Percentiles rank a stretch among this genome's conserved stretches.
phyloP scores from a whole-genome alignment of 2,329 filamentous ascomycete genomes.

The Xylaria hypoxylon region DNA sequence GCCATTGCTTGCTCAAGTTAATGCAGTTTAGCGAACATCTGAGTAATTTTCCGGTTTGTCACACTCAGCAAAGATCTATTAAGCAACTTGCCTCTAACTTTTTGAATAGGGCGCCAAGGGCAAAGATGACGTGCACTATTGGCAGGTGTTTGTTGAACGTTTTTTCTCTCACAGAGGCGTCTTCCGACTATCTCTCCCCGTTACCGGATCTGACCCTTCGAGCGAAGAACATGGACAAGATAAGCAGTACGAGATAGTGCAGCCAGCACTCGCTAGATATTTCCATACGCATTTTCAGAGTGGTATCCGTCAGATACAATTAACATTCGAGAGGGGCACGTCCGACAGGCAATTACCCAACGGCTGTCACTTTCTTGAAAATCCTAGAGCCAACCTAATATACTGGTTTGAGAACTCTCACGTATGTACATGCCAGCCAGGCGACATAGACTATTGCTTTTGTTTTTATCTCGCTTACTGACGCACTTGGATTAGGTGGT shows the following conservation, averaged over 20 bases:
- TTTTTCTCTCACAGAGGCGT: slow-evolving; percentile 85
- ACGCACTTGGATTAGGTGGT: slow-evolving; percentile 67
- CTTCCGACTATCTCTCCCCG: slow-evolving; percentile 77
- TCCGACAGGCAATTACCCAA: slow-evolving; percentile 67
- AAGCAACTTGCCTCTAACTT: slow-evolving; percentile 37
- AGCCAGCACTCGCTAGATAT: slow-evolving; percentile 84
- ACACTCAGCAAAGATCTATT: not conserved
- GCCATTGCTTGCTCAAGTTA: slow-evolving; percentile 68
- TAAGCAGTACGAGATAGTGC: slow-evolving; percentile 89
- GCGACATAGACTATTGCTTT: not conserved
- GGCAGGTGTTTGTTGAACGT: slow-evolving; percentile 80
- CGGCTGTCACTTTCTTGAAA: slow-evolving; percentile 79
- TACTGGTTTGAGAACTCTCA: slow-evolving; percentile 91
- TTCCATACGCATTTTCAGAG: slow-evolving; percentile 91
- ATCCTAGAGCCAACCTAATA: slow-evolving; percentile 80
- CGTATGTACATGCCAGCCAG: slow-evolving; percentile 62
- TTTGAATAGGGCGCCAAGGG: slow-evolving; percentile 64
- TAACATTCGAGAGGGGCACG: slow-evolving; percentile 79
- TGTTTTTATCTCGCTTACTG: slow-evolving; percentile 3
- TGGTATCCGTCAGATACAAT: slow-evolving; percentile 85
- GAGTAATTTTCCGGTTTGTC: slow-evolving; percentile 66
- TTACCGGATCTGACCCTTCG: slow-evolving; percentile 54
- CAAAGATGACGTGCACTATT: slow-evolving; percentile 77
- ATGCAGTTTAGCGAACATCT: slow-evolving; percentile 73
- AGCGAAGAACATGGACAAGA: slow-evolving; percentile 66